Percentiles rank a stretch among this genome's conserved stretches.
phyloP scores from a whole-genome alignment of 305 asterid species.

The Fraxinus xanthoxyloides region DNA sequence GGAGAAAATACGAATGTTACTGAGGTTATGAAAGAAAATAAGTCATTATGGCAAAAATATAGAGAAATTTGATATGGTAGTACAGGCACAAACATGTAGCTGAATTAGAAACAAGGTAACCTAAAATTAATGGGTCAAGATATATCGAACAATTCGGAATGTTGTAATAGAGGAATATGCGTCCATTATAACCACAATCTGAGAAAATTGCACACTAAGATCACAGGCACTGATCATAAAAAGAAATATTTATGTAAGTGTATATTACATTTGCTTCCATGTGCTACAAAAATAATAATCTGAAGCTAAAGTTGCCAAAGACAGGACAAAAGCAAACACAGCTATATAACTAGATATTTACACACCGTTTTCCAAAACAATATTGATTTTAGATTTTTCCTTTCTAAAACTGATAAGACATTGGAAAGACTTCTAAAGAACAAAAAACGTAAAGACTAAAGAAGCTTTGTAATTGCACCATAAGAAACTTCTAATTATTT shows the following conservation, averaged over 20 bases:
- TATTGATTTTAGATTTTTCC: neutral
- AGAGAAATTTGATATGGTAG: neutral
- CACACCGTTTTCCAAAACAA: neutral
- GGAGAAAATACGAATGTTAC: neutral
- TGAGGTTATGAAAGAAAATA: neutral
- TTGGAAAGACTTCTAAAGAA: neutral
- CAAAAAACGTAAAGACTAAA: neutral
- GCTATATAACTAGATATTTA: neutral
- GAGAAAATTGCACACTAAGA: conserved; percentile 9
- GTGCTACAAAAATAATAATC: neutral
- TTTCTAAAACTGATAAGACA: conserved; percentile 4
- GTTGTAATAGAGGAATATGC: neutral
- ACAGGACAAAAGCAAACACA: neutral
- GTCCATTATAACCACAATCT: conserved; percentile 12
- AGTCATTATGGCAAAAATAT: neutral
- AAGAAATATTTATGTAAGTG: neutral
- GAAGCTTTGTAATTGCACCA: neutral
- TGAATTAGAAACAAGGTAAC: conserved; percentile 4
- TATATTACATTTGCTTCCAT: neutral
- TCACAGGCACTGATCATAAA: neutral
- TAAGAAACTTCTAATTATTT: neutral
- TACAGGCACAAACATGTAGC: conserved; percentile 3
- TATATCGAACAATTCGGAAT: neutral
- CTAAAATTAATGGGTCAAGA: conserved; percentile 10
- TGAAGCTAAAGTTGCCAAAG: conserved; percentile 1